Conservation (phyloP, 2,329 filamentous ascomycete species). For the Exutisphaerella laricina region DNA sequence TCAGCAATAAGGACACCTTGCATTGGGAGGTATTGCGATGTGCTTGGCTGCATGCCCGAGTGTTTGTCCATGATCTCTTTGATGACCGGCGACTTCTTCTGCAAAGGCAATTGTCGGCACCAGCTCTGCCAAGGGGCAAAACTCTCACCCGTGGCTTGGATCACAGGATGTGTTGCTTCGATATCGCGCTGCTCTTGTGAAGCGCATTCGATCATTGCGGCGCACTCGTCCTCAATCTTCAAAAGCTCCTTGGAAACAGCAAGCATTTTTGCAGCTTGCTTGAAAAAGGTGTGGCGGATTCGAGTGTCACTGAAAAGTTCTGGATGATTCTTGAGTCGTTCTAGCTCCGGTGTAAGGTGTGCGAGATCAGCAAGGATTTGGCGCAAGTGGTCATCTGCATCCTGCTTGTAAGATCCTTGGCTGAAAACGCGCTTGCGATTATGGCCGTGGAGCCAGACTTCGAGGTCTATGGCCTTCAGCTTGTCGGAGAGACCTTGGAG, state of each 20-base stretch:
- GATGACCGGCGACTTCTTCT: background rate
- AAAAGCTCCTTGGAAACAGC: background rate
- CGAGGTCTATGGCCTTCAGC: background rate
- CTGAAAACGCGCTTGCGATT: background rate
- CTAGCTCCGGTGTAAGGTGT: background rate
- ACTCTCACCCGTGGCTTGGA: background rate
- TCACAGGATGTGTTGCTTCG: background rate
- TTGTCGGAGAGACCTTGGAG: background rate
- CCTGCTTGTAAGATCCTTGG: background rate
- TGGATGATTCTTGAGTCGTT: conserved; percentile 3
- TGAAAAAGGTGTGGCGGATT: background rate
- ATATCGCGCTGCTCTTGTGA: background rate
- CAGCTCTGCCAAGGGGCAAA: background rate
- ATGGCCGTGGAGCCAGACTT: background rate
- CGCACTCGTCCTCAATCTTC: too few species aligned
- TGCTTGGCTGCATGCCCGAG: background rate
- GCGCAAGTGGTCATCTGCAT: background rate
- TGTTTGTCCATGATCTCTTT: background rate
- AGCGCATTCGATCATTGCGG: background rate
- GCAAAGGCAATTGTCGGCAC: background rate
- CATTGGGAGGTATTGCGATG: background rate
- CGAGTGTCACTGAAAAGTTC: conserved; percentile 2
- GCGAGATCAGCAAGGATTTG: background rate
- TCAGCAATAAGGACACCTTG: background rate
- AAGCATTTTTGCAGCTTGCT: background rate